These are phyloP conservation scores for Xylaria sp. DNA, from an alignment of 2,329 filamentous ascomycete genomes.

Conservation along the genomic window DNA sequence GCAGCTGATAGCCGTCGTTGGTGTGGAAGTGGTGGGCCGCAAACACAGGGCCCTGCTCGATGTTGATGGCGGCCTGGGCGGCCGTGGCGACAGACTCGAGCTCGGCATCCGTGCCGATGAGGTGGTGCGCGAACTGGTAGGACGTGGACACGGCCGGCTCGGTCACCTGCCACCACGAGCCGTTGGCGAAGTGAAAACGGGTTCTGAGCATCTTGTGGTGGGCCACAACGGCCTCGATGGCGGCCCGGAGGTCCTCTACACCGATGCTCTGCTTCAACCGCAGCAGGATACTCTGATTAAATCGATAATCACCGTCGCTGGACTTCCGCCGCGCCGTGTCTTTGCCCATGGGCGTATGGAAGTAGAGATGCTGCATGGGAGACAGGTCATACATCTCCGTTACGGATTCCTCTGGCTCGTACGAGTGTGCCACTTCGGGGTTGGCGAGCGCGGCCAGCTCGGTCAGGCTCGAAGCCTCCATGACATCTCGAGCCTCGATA, in stretches of 20 bases:
- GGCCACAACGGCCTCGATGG: conserved; percentile 60
- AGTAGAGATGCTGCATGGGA: conserved; percentile 66
- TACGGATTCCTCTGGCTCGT: conserved; percentile 50
- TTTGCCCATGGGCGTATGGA: conserved; percentile 59
- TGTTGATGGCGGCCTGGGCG: conserved; percentile 59
- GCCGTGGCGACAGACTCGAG: conserved; percentile 55
- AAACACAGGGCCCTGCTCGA: conserved; percentile 63
- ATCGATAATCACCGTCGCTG: conserved; percentile 56
- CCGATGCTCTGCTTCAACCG: conserved; percentile 56
- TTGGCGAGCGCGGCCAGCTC: conserved; percentile 54
- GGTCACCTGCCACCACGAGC: conserved; percentile 61
- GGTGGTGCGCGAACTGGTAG: conserved; percentile 58
- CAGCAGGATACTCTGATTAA: conserved; percentile 63
- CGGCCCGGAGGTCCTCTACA: conserved; percentile 59
- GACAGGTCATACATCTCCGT: conserved; percentile 59
- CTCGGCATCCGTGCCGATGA: conserved; percentile 55
- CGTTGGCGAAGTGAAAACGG: conserved; percentile 54
- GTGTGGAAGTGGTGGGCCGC: conserved; percentile 61
- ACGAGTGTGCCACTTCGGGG: conserved; percentile 48
- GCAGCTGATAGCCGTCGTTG: conserved; percentile 57
- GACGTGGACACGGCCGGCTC: conserved; percentile 55
- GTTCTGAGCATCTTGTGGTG: conserved; percentile 65
- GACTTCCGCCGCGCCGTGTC: conserved; percentile 48
- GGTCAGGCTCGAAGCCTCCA: conserved; percentile 53
- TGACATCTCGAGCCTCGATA: conserved; percentile 53